phyloP scores from a whole-genome alignment of 306 rosid genomes.

The Vigna mungo region DNA sequence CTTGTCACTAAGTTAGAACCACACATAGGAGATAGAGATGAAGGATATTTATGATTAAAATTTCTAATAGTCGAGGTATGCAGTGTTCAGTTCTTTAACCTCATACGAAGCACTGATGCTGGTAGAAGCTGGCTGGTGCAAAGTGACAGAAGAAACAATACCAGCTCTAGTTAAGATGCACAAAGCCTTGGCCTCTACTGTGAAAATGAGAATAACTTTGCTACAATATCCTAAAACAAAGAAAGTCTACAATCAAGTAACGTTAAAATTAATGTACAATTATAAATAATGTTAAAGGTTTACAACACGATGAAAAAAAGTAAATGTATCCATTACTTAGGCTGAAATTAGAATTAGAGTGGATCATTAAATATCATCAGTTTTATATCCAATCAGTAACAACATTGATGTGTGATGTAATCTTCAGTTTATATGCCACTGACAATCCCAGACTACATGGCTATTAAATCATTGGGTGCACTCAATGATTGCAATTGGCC shows the following conservation, averaged over 20 bases:
- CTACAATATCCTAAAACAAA: conserved; percentile 80
- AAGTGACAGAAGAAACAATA: conserved; percentile 71
- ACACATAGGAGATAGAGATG: conserved; percentile 6
- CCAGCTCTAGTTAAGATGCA: conserved; percentile 90
- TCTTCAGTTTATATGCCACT: no score
- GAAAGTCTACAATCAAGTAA: conserved; percentile 39
- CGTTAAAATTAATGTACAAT: not conserved
- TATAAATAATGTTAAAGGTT: no score
- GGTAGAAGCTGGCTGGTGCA: conserved; percentile 90
- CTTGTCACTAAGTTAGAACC: not conserved
- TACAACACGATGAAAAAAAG: no score
- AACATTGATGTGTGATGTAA: no score
- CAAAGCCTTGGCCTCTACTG: conserved; percentile 86
- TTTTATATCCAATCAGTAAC: no score
- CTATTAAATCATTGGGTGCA: no score
- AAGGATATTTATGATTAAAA: conserved; percentile 21
- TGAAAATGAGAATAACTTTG: conserved; percentile 73
- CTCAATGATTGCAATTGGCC: no score
- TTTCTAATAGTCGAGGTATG: not conserved
- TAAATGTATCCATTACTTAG: no score
- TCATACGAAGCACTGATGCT: conserved; percentile 70
- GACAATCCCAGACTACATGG: no score
- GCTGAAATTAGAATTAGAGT: no score
- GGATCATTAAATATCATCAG: no score
- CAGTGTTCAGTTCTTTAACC: conserved; percentile 55